These are phyloP conservation scores for Zygoascus sp. DNA, from an alignment of 1,139 yeast genomes.

Conservation along the genomic window DNA sequence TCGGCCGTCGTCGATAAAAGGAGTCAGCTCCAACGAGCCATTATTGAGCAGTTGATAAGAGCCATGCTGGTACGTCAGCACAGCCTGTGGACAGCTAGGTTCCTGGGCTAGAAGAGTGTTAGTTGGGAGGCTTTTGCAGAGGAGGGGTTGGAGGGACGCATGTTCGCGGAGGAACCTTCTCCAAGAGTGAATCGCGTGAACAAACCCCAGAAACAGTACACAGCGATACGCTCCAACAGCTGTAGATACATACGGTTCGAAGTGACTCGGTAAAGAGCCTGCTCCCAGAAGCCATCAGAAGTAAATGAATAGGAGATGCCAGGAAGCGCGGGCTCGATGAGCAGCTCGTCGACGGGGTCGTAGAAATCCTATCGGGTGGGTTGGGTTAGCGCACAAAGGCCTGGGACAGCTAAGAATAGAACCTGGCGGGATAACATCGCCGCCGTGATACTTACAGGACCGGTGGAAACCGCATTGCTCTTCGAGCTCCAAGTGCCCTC, in stretches of 20 bases:
- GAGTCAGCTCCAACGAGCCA: constrained; percentile 66
- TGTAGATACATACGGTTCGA: constrained; percentile 46
- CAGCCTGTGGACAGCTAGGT: constrained; percentile 81
- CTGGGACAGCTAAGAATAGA: constrained; percentile 15
- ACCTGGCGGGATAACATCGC: not conserved
- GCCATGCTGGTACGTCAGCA: constrained; percentile 85
- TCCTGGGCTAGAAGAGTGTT: constrained; percentile 42
- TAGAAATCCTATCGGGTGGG: constrained; percentile 55
- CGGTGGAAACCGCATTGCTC: constrained; percentile 91
- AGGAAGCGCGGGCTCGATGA: constrained; percentile 92
- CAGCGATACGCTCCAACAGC: no score
- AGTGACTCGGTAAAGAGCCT: constrained; percentile 76
- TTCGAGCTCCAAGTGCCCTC: constrained; percentile 95
- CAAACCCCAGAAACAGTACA: no score
- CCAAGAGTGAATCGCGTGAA: no score
- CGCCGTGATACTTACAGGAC: constrained; percentile 46
- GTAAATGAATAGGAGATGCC: constrained; percentile 93
- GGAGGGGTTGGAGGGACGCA: no score
- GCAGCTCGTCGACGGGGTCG: constrained; percentile 90
- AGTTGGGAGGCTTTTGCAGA: constrained; percentile 1
- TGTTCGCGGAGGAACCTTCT: no score
- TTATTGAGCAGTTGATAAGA: constrained; percentile 57
- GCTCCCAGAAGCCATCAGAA: constrained; percentile 83
- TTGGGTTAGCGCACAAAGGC: not conserved
- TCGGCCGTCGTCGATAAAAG: constrained; percentile 86